Conservation (phyloP, 2,329 filamentous ascomycete genomes). For the Pseudogymnoascus sp. region DNA sequence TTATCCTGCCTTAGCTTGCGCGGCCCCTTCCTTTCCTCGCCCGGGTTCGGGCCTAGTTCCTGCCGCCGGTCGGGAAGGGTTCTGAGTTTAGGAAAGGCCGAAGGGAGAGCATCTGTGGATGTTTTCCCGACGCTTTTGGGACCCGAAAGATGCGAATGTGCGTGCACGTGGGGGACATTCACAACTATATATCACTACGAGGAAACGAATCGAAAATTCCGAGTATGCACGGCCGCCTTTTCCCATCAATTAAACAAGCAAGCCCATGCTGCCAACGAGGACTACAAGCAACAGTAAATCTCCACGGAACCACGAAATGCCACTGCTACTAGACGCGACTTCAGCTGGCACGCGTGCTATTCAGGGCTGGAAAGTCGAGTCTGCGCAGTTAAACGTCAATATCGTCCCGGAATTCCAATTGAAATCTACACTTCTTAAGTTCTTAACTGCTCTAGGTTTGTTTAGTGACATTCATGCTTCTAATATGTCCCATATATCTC, state of each 20-base stretch:
- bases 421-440: neutral
- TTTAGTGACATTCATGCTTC: neutral
- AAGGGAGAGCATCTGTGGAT: neutral
- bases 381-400: neutral
- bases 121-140: neutral
- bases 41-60: neutral
- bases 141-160: neutral
- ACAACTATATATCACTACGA: neutral
- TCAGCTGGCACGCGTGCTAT: neutral
- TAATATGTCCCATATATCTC: neutral
- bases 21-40: neutral
- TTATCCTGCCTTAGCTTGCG: neutral
- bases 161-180: neutral
- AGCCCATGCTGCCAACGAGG: neutral
- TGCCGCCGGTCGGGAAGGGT: neutral
- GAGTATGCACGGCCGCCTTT: neutral
- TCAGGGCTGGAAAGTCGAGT: neutral
- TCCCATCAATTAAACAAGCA: neutral
- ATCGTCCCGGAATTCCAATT: neutral
- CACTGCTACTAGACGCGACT: neutral
- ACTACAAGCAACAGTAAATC: neutral
- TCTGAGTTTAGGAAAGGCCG: neutral
- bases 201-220: neutral
- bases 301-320: neutral
- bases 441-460: neutral